A percentile compares a stretch with the other conserved stretches of the same genome.
Conservation (phyloP, 169 alveolate genomes). For the Cryptosporidium sp. region DNA sequence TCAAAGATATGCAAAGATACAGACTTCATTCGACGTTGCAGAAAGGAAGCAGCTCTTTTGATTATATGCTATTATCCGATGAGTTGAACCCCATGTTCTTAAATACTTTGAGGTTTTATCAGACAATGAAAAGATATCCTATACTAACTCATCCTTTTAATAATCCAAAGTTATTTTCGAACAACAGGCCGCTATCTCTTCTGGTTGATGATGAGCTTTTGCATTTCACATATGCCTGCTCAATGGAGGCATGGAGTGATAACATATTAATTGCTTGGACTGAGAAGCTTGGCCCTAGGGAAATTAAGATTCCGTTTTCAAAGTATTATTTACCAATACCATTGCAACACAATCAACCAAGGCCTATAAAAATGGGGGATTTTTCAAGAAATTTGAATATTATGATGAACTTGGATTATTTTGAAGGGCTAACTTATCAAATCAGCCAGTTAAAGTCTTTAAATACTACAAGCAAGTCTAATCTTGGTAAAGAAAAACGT, state of each 20-base stretch:
- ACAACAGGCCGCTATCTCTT: conserved; percentile 40
- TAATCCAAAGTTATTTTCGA: conserved; percentile 31
- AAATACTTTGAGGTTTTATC: conserved; percentile 46
- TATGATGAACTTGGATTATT: conserved; percentile 62
- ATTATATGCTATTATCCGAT: conserved; percentile 14
- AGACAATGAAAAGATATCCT: conserved; percentile 71
- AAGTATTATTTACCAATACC: conserved; percentile 62
- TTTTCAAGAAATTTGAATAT: conserved; percentile 45
- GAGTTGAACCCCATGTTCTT: conserved; percentile 41
- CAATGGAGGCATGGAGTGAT: conserved; percentile 73
- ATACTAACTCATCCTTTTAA: conserved; percentile 69
- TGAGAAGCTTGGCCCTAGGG: conserved; percentile 68
- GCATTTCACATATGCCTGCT: conserved; percentile 73
- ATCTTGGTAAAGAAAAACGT: not conserved
- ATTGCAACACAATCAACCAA: conserved; percentile 43
- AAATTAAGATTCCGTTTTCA: conserved; percentile 26
- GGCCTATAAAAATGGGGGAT: conserved; percentile 48
- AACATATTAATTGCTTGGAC: conserved; percentile 76
- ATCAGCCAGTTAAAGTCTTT: conserved; percentile 39
- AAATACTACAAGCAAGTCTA: not conserved
- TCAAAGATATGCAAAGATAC: conserved; percentile 71
- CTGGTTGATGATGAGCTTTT: conserved; percentile 56
- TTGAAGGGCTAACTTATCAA: conserved; percentile 53
- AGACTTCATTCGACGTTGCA: conserved; percentile 56
- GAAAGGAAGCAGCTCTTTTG: conserved; percentile 46